These are phyloP conservation scores for Pelargonium australe DNA, from an alignment of 441 rosid genomes.

Conservation along the genomic window DNA sequence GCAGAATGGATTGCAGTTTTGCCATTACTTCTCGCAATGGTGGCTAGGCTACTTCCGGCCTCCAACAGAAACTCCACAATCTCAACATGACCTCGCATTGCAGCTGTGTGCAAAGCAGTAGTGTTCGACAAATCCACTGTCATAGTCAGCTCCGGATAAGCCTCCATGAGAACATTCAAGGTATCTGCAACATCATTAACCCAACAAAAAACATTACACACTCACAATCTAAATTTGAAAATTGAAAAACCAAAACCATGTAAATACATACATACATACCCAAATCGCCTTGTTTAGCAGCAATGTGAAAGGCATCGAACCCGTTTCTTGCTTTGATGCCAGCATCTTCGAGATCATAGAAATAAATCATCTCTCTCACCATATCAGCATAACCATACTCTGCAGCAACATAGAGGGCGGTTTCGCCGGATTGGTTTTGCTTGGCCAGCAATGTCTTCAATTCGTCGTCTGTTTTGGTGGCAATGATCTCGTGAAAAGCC, in stretches of 20 bases:
- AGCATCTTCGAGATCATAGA: slow-evolving; percentile 62
- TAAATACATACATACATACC: slow-evolving; percentile 36
- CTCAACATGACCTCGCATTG: slow-evolving; percentile 22
- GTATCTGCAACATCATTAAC: slow-evolving; percentile 16
- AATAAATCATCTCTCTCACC: slow-evolving; percentile 64
- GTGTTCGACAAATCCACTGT: slow-evolving; percentile 24
- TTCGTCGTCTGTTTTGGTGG: slow-evolving; percentile 30
- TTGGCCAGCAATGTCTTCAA: slow-evolving; percentile 44
- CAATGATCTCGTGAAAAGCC: slow-evolving; percentile 39
- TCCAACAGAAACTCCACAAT: slow-evolving; percentile 19
- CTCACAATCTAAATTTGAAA: background rate
- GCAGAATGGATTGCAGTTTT: slow-evolving; percentile 26
- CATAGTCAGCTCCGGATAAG: slow-evolving; percentile 25
- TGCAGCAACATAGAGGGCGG: slow-evolving; percentile 78
- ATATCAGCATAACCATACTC: slow-evolving; percentile 69
- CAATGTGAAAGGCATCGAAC: slow-evolving; percentile 89
- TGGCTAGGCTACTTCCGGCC: slow-evolving; percentile 21
- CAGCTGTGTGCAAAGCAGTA: slow-evolving; percentile 26
- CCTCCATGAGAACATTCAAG: slow-evolving; percentile 20
- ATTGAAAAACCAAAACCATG: background rate
- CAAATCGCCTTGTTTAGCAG: slow-evolving; percentile 87
- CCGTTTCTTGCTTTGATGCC: slow-evolving; percentile 88
- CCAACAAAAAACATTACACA: background rate
- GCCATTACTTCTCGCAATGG: slow-evolving; percentile 23
- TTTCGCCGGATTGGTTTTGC: slow-evolving; percentile 84